phyloP scores from a whole-genome alignment of 1,284 basidiomycete genomes.

The Mycosarcoma mackinlayi region DNA sequence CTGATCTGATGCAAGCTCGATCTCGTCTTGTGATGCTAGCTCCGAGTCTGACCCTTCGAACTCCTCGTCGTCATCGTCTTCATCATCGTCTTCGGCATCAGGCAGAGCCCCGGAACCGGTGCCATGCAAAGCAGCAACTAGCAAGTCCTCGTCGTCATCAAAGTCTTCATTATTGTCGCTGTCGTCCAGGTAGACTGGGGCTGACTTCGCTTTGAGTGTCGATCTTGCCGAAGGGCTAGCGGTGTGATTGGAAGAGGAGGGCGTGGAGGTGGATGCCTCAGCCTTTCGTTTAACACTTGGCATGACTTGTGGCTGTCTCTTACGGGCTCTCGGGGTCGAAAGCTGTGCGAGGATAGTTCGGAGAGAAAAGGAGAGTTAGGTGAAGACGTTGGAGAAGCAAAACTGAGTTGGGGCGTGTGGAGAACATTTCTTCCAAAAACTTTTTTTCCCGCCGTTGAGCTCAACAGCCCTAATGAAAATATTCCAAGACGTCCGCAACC shows the following conservation, averaged over 20 bases:
- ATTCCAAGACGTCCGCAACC: slow-evolving; percentile 7
- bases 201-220: slow-evolving; percentile 11
- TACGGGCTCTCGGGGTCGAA: no score
- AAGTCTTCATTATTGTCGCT: slow-evolving; percentile 61
- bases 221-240: slow-evolving; percentile 18
- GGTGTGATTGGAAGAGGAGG: slow-evolving; percentile 26
- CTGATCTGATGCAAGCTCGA: slow-evolving; percentile 44
- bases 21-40: slow-evolving; percentile 22
- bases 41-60: slow-evolving; percentile 24
- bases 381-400: not conserved
- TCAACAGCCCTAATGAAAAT: slow-evolving; percentile 1
- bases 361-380: no score
- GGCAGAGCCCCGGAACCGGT: slow-evolving; percentile 44
- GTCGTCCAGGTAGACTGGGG: slow-evolving; percentile 24
- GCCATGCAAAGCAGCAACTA: slow-evolving; percentile 41
- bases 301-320: no score
- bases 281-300: slow-evolving; percentile 53
- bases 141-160: slow-evolving; percentile 59
- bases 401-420: no score
- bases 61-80: slow-evolving; percentile 57
- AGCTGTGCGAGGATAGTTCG: not conserved
- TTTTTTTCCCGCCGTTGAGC: slow-evolving; percentile 8
- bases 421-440: slow-evolving; percentile 30
- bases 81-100: slow-evolving; percentile 32
- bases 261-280: slow-evolving; percentile 19